Conservation (phyloP, 306 rosid genomes). For the Vicia villosa region DNA sequence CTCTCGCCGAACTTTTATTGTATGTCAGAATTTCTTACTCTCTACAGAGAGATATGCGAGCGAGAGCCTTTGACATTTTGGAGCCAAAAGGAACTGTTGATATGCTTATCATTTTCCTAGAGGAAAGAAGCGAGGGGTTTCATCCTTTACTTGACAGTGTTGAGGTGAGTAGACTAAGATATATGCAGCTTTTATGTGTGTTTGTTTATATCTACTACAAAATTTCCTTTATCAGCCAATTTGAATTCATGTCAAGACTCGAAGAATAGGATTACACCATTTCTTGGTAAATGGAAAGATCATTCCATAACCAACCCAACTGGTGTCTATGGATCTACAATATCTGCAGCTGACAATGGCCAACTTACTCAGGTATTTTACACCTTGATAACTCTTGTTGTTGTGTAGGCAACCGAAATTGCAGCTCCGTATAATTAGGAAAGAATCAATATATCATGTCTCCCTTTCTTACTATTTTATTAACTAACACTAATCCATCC, state of each 20-base stretch:
- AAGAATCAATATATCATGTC: too few relatives aligned
- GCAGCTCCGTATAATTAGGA: constrained; percentile 8
- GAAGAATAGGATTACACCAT: constrained; percentile 61
- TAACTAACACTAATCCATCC: too few relatives aligned
- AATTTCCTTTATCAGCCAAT: neutral
- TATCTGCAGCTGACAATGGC: constrained; percentile 68
- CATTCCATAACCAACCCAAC: constrained; percentile 81
- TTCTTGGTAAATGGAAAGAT: constrained; percentile 94
- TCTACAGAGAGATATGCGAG: constrained; percentile 67
- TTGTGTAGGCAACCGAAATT: neutral
- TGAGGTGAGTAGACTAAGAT: too few relatives aligned
- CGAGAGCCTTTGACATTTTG: constrained; percentile 89
- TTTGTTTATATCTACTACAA: too few relatives aligned
- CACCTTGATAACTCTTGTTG: constrained; percentile 6
- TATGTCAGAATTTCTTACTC: constrained; percentile 88
- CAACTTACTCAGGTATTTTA: constrained; percentile 78
- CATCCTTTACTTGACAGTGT: too few relatives aligned
- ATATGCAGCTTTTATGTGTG: too few relatives aligned
- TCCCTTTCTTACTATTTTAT: too few relatives aligned
- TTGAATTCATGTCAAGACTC: constrained; percentile 36
- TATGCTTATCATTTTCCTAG: constrained; percentile 84
- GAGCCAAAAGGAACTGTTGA: constrained; percentile 86
- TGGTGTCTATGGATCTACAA: constrained; percentile 94
- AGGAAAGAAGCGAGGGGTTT: constrained; percentile 28
- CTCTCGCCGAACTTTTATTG: constrained; percentile 81